These are phyloP conservation scores for Raffaelea ambrosiae DNA, from an alignment of 2,329 filamentous ascomycete genomes.

Conservation along the genomic window DNA sequence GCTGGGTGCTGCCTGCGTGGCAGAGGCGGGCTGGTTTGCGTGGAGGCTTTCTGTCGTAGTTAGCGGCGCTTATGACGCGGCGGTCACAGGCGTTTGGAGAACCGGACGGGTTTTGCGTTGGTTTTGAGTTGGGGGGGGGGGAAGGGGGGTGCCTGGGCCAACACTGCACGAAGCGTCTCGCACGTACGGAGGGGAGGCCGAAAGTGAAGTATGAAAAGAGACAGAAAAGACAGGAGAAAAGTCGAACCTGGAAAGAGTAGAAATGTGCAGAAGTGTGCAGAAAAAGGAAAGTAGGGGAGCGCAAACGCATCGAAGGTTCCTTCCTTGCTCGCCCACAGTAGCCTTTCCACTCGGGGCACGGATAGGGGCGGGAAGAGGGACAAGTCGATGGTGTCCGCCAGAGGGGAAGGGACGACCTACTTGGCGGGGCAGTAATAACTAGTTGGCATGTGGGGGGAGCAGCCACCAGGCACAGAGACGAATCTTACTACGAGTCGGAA, in stretches of 20 bases:
- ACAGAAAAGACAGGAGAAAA: neutral
- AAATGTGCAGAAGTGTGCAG: neutral
- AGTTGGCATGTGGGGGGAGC: neutral
- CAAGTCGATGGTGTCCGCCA: neutral
- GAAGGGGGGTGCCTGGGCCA: neutral
- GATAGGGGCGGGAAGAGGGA: slow-evolving; percentile 4
- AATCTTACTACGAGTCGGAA: too few relatives aligned
- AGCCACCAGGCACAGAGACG: neutral
- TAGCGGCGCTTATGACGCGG: slow-evolving; percentile 6
- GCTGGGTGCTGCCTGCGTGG: too few relatives aligned
- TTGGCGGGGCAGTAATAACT: neutral
- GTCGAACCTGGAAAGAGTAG: neutral
- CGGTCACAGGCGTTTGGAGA: too few relatives aligned
- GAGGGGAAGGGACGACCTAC: neutral
- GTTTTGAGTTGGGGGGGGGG: neutral
- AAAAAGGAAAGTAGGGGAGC: too few relatives aligned
- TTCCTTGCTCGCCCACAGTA: too few relatives aligned
- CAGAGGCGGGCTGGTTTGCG: neutral
- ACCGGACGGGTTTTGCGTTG: too few relatives aligned
- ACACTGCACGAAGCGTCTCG: neutral
- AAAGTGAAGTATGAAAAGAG: neutral
- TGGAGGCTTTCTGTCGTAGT: slow-evolving; percentile 1
- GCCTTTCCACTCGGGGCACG: slow-evolving; percentile 2
- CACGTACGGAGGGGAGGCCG: neutral
- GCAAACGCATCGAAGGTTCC: too few relatives aligned